phyloP scores from a whole-genome alignment of 495 filamentous ascomycete species.

The Neurospora sp. region DNA sequence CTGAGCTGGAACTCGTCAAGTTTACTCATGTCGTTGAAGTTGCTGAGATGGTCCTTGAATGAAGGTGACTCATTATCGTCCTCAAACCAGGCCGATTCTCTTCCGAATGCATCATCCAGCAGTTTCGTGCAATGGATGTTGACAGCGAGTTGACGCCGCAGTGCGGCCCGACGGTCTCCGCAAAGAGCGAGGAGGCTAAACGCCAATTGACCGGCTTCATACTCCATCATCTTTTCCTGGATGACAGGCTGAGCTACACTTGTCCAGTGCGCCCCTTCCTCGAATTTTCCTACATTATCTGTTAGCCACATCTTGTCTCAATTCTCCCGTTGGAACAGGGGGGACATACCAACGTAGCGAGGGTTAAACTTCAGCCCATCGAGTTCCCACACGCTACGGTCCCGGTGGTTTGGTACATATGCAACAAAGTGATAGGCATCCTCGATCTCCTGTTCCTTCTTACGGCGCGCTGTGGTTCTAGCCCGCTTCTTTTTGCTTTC shows the following conservation, averaged over 20 bases:
- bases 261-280: slow-evolving; percentile 27
- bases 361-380: slow-evolving; percentile 77
- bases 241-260: slow-evolving; percentile 28
- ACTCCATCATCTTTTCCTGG: slow-evolving; percentile 28
- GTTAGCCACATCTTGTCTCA: background rate
- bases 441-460: slow-evolving; percentile 25
- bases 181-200: slow-evolving; percentile 41
- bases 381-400: slow-evolving; percentile 72
- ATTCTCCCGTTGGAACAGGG: background rate
- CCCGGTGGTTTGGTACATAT: slow-evolving; percentile 56
- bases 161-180: slow-evolving; percentile 22
- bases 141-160: slow-evolving; percentile 22
- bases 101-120: slow-evolving; percentile 13
- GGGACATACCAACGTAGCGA: slow-evolving; percentile 51
- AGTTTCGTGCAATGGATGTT: slow-evolving; percentile 21
- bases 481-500: slow-evolving; percentile 31
- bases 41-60: background rate
- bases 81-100: background rate
- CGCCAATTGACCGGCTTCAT: slow-evolving; percentile 23
- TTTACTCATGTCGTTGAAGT: slow-evolving; percentile 1
- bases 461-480: slow-evolving; percentile 6
- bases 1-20: slow-evolving; percentile 18
- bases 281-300: slow-evolving; percentile 11
- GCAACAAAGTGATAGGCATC: slow-evolving; percentile 78
- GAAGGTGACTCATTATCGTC: background rate